Percentiles rank a stretch among this genome's conserved stretches.
These are phyloP conservation scores for Pythium utonaiense DNA, from an alignment of 352 stramenopile genomes.

Conservation along the genomic window DNA sequence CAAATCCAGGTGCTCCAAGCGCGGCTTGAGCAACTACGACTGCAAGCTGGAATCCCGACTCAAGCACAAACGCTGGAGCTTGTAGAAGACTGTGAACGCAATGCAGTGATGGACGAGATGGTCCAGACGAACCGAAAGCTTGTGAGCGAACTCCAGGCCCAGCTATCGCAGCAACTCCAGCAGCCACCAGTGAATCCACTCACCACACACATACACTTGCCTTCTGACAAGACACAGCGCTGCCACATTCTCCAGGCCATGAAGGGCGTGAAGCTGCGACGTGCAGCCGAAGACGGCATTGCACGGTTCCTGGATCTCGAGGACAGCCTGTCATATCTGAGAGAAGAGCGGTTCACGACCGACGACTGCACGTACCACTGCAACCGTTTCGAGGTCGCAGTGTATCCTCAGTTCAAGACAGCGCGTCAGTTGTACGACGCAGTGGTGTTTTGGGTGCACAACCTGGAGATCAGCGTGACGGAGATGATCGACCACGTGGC, in stretches of 20 bases:
- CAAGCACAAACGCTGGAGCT: not conserved
- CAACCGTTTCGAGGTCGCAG: constrained; percentile 31
- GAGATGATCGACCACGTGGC: constrained; percentile 38
- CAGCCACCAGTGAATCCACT: not conserved
- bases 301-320: not conserved
- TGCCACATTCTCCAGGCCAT: not conserved
- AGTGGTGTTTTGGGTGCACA: constrained; percentile 33
- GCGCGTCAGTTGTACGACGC: constrained; percentile 45
- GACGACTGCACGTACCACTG: not conserved
- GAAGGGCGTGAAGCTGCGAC: not conserved
- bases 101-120: not conserved
- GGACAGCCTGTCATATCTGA: not conserved
- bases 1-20: constrained; percentile 9
- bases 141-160: not conserved
- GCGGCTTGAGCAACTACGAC: constrained; percentile 7
- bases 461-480: constrained; percentile 49
- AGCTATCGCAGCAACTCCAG: not conserved
- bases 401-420: constrained; percentile 32
- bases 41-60: constrained; percentile 5
- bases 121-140: not conserved
- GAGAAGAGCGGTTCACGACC: not conserved
- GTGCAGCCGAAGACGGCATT: not conserved
- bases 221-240: not conserved
- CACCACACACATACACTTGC: not conserved
- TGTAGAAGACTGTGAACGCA: not conserved